phyloP scores from a whole-genome alignment of 2,329 filamentous ascomycete genomes.

The Microdochium paspali region DNA sequence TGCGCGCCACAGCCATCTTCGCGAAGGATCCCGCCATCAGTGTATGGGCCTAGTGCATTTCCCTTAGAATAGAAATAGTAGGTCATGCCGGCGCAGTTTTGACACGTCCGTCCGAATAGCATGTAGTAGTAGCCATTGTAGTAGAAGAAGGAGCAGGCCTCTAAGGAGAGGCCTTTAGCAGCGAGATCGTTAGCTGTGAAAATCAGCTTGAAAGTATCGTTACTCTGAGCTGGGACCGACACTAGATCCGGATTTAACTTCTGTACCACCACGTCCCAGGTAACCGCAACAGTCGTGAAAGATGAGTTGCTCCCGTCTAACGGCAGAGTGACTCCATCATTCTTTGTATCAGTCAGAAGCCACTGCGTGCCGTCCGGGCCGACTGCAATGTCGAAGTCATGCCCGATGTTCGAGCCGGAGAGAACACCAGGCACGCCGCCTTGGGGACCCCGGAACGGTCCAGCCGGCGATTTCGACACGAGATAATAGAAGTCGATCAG shows the following conservation, averaged over 20 bases:
- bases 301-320: neutral
- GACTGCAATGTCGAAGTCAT: neutral
- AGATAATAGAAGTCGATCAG: neutral
- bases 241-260: neutral
- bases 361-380: neutral
- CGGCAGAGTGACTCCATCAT: neutral
- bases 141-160: slow-evolving; percentile 3
- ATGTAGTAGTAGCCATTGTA: slow-evolving; percentile 4
- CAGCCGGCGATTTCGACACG: neutral
- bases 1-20: slow-evolving; percentile 2
- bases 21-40: slow-evolving; percentile 2
- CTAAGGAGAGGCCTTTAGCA: neutral
- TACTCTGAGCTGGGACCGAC: neutral
- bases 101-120: slow-evolving; percentile 2
- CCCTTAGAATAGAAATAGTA: slow-evolving; percentile 2
- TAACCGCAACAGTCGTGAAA: neutral
- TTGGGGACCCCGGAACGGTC: neutral
- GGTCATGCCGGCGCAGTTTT: slow-evolving; percentile 4
- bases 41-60: slow-evolving; percentile 1
- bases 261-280: neutral
- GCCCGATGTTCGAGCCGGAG: neutral
- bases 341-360: neutral
- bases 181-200: neutral
- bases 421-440: neutral
- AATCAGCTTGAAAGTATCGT: neutral